A percentile compares a stretch with the other conserved stretches of the same genome.
Evolutionary conservation across 768 basidiomycete genomes (phyloP).

Genomic region (Leccinum subtestaceum): DNA sequence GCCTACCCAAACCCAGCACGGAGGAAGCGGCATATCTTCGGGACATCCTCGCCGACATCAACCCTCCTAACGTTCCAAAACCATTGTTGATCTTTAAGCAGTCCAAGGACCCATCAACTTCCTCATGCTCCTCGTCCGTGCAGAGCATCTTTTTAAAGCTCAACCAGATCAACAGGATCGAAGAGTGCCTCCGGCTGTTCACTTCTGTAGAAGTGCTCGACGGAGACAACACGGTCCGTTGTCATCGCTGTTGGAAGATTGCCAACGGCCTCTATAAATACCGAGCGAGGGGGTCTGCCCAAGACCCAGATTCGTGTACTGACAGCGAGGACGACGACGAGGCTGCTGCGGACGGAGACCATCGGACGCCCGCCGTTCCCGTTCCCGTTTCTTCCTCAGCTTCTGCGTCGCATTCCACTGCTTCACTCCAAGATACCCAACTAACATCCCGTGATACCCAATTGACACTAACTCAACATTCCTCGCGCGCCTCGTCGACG

Average conservation of each 20-base stretch:
- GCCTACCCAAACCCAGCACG: constrained; percentile 50
- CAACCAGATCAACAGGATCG: constrained; percentile 33
- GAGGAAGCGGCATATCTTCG: constrained; percentile 68
- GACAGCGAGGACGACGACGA: constrained; percentile 34
- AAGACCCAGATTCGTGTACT: constrained; percentile 31
- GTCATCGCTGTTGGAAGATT: constrained; percentile 92
- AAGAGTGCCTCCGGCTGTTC: constrained; percentile 83
- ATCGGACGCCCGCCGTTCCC: constrained; percentile 22
- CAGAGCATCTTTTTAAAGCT: constrained; percentile 31
- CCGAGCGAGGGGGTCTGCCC: constrained; percentile 15
- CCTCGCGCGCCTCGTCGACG: constrained; percentile 6
- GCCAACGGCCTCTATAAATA: constrained; percentile 60
- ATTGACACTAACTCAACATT: constrained; percentile 11
- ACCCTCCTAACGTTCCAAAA: constrained; percentile 38
- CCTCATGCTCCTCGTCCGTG: constrained; percentile 8
- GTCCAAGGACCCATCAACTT: constrained; percentile 24
- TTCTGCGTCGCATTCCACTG: constrained; percentile 32
- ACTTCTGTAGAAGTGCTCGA: constrained; percentile 92
- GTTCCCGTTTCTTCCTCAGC: background rate
- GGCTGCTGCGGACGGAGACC: constrained; percentile 19
- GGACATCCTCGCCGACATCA: constrained; percentile 63
- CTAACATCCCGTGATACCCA: constrained; percentile 24
- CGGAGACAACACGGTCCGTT: constrained; percentile 93
- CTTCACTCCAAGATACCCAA: constrained; percentile 38
- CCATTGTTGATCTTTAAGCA: constrained; percentile 53